A percentile compares a stretch with the other conserved stretches of the same genome.
These are phyloP conservation scores for Fraxinus paxiana DNA, from an alignment of 305 asterid genomes.

Conservation along the genomic window DNA sequence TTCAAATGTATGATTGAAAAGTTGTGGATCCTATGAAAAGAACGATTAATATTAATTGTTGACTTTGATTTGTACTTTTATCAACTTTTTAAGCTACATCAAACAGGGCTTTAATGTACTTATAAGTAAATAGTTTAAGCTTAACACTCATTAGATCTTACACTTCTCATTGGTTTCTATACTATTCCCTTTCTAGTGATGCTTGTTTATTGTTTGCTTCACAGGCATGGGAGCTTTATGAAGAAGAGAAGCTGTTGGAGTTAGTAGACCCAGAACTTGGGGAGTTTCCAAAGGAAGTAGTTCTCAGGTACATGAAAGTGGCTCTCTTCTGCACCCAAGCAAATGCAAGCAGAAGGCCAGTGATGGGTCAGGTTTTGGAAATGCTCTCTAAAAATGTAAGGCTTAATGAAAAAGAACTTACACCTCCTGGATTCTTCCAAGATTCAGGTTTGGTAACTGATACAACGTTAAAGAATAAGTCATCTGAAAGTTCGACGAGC, in stretches of 20 bases:
- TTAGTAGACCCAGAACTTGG: conserved; percentile 66
- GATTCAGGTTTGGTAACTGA: conserved; percentile 37
- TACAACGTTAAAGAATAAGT: conserved; percentile 39
- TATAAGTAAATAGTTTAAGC: neutral
- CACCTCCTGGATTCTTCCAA: conserved; percentile 72
- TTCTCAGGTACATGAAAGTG: conserved; percentile 63
- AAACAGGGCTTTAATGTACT: neutral
- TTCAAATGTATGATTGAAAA: no score
- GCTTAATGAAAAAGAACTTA: conserved; percentile 69
- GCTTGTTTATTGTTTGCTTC: conserved; percentile 12
- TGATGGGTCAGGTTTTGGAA: conserved; percentile 73
- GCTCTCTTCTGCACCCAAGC: conserved; percentile 88
- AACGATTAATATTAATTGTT: no score
- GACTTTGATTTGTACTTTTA: neutral
- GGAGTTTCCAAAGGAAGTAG: conserved; percentile 53
- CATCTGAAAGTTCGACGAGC: conserved; percentile 52
- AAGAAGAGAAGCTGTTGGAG: conserved; percentile 58
- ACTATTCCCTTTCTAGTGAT: neutral
- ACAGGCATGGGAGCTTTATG: conserved; percentile 78
- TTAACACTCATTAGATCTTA: neutral
- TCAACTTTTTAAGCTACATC: neutral
- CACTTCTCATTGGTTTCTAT: neutral
- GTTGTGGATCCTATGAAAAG: neutral
- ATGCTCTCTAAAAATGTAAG: conserved; percentile 72
- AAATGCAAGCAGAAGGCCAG: conserved; percentile 71